A percentile compares a stretch with the other conserved stretches of the same genome.
phyloP scores from a whole-genome alignment of 2,329 filamentous ascomycete genomes.

The Calonectria crousiana region DNA sequence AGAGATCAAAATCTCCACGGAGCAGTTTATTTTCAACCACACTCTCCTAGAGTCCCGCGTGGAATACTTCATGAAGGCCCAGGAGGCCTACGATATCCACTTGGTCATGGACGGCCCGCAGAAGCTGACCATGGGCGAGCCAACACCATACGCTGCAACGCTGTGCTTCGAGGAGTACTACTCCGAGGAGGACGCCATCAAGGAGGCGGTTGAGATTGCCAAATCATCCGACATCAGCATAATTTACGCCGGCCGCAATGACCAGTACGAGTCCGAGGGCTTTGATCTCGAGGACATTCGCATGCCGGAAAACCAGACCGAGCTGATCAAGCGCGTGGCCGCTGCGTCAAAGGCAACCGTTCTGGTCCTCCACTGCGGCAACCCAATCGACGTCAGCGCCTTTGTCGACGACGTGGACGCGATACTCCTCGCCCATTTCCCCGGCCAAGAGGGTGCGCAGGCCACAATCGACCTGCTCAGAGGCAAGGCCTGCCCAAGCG shows the following conservation, averaged over 20 bases:
- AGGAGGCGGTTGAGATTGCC: constrained; percentile 24
- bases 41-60: constrained; percentile 22
- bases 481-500: constrained; percentile 24
- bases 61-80: constrained; percentile 17
- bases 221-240: constrained; percentile 12
- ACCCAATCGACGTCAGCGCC: constrained; percentile 27
- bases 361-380: constrained; percentile 31
- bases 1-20: constrained; percentile 18
- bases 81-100: constrained; percentile 15
- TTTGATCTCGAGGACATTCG: constrained; percentile 29
- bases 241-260: constrained; percentile 31
- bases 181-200: constrained; percentile 19
- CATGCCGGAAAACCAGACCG: constrained; percentile 26
- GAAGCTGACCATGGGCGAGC: constrained; percentile 16
- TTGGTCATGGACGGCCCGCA: constrained; percentile 16
- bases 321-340: constrained; percentile 27
- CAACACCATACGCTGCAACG: constrained; percentile 24
- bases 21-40: constrained; percentile 32
- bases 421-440: constrained; percentile 28
- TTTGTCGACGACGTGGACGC: constrained; percentile 28
- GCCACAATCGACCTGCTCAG: constrained; percentile 23
- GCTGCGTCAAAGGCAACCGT: constrained; percentile 24
- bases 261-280: constrained; percentile 33
- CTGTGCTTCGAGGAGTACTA: constrained; percentile 34
- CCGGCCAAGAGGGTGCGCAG: constrained; percentile 30